A percentile compares a stretch with the other conserved stretches of the same genome.
Evolutionary conservation across 257 asterid genomes (phyloP).

Genomic region (Gentiana straminea): DNA sequence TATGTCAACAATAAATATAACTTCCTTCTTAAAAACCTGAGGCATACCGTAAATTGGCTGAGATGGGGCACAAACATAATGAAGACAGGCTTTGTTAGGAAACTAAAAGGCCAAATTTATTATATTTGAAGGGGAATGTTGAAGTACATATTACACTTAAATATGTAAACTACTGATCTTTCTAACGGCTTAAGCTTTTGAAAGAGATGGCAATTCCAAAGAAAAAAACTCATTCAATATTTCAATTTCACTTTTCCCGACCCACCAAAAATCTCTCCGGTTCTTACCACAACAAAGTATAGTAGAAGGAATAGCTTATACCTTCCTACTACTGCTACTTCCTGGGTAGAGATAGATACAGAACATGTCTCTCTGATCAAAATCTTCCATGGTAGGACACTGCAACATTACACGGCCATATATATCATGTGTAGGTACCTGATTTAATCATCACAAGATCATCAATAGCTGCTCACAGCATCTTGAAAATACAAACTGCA

Average conservation of each 20-base stretch:
- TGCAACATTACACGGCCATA: constrained; percentile 54
- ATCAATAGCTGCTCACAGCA: neutral
- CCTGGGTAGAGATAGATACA: constrained; percentile 71
- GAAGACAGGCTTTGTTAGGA: too few species aligned
- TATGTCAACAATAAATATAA: constrained; percentile 58
- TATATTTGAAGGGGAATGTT: too few species aligned
- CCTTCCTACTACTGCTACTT: constrained; percentile 34
- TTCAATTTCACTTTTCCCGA: too few species aligned
- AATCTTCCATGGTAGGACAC: constrained; percentile 56
- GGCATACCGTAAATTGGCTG: neutral
- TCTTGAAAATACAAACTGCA: neutral
- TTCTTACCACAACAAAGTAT: too few species aligned
- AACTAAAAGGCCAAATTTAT: too few species aligned
- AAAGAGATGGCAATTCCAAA: too few species aligned
- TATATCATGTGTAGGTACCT: constrained; percentile 59
- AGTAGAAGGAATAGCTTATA: constrained; percentile 4
- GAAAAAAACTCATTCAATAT: too few species aligned
- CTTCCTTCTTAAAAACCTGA: constrained; percentile 67
- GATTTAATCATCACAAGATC: constrained; percentile 18
- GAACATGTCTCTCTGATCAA: constrained; percentile 76
- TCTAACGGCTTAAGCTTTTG: too few species aligned
- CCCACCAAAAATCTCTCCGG: too few species aligned
- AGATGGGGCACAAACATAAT: neutral
- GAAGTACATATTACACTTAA: too few species aligned
- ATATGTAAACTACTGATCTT: too few species aligned